Base-by-base conservation (phyloP, 2,329 filamentous ascomycete genomes). In the Trichoderma atrobrunneum region DNA sequence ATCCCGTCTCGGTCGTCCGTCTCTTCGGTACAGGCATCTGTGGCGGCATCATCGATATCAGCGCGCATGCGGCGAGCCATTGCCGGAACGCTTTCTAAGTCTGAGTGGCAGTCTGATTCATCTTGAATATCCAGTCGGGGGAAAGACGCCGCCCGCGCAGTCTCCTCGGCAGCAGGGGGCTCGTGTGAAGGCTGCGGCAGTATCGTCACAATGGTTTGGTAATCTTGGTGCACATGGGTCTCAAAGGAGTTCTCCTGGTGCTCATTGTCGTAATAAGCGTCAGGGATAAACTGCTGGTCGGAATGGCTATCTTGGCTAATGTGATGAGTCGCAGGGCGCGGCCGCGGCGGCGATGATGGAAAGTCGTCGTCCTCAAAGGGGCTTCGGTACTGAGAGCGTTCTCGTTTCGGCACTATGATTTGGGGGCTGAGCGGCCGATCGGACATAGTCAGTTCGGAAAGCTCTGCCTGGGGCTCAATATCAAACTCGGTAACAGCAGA, bases 401-500 rank as follows among this genome's bases (percentile, higher is more conserved):
- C 76, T 62, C 77, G 77, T 26, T 74, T 73, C 24, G 77, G 67
- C 51, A 74, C 73, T 10, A 77, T 39, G 21, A 73, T 73, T 43
- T 78, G 79, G 7, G 80, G 78, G 64, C 77, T 80, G 5, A 78
- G 76, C 28, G 79, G 76, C 64, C 79, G 78, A 30, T 78, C 72
- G 61, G 78, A 74, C 24, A 76, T 76, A 61, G 76, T 76, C 57
- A 81, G 82, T 18, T 83, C 76, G 1, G 85, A 82, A 1, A 86
- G 82, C 60, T 90, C 87, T 1, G 86, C 88, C 78, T 94, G 92
- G 26, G 90, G 86, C 75, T 94, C 92, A n/a, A 85, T 86, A 75
- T 94, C 92, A 75, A 94, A 92, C 76, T 93, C 90, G 0, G 91
- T 93, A 8, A 86, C 86, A 56, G 86, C 86, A n/a, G 90, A 91